These are phyloP conservation scores for Globisporangium irregulare DNA, from an alignment of 352 stramenopile genomes.

Conservation along the genomic window DNA sequence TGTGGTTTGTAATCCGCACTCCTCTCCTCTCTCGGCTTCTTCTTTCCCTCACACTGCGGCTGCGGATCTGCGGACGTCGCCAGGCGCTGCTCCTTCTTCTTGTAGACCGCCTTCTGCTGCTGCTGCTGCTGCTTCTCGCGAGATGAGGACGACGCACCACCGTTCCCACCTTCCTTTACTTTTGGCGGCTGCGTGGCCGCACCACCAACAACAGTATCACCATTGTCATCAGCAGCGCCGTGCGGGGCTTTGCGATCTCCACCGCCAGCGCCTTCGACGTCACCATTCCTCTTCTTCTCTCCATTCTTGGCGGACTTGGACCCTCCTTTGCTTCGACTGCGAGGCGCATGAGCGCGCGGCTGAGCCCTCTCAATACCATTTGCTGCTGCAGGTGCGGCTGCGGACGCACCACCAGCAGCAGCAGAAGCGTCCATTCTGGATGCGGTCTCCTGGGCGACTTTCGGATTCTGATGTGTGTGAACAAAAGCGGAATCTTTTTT, in stretches of 20 bases:
- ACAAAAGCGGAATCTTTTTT: background rate
- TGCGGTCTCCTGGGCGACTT: background rate
- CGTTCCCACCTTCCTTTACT: background rate
- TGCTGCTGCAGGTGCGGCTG: background rate
- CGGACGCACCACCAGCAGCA: background rate
- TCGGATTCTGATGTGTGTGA: background rate
- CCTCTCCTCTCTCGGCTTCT: background rate
- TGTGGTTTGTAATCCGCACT: background rate
- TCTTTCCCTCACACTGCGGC: background rate
- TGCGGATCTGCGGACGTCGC: background rate
- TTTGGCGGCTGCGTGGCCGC: background rate
- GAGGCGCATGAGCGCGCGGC: background rate
- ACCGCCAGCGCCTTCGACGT: background rate
- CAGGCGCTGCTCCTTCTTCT: constrained; percentile 11
- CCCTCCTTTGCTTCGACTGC: background rate
- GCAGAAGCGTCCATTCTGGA: constrained; percentile 1
- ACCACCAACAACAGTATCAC: no score
- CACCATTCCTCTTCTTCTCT: background rate
- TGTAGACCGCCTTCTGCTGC: background rate
- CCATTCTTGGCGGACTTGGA: background rate
- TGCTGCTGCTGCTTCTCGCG: background rate
- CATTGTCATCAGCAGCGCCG: background rate
- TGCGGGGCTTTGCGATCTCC: background rate
- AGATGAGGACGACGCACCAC: background rate
- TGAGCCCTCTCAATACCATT: background rate